Evolutionary conservation across 441 rosid genomes (phyloP).

Genomic region (Populus hybrid): DNA sequence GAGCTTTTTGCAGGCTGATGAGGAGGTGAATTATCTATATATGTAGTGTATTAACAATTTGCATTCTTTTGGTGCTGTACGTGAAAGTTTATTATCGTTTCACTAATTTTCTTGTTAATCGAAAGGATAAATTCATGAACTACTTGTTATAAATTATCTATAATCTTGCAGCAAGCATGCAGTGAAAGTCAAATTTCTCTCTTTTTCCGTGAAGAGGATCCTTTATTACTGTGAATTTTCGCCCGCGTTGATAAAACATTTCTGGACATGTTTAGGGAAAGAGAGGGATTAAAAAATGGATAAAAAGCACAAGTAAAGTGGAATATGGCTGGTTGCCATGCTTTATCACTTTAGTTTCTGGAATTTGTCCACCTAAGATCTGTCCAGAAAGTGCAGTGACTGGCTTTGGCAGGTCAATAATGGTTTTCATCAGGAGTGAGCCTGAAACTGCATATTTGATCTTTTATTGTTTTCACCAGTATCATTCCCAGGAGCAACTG

Average conservation of each 20-base stretch:
- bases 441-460: background rate
- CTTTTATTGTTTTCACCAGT: background rate
- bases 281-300: background rate
- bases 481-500: background rate
- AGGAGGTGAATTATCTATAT: constrained; percentile 54
- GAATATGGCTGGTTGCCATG: background rate
- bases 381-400: background rate
- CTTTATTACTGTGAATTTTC: too few relatives aligned
- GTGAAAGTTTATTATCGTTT: background rate
- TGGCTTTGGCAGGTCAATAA: background rate
- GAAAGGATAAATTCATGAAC: too few relatives aligned
- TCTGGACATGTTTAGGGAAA: background rate
- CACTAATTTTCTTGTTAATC: too few relatives aligned
- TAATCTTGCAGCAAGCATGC: too few relatives aligned
- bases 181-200: background rate
- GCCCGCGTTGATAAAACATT: too few relatives aligned
- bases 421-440: background rate
- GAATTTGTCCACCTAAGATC: background rate
- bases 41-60: background rate
- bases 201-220: background rate
- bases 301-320: background rate
- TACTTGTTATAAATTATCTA: too few relatives aligned
- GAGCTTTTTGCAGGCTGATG: constrained; percentile 95
- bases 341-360: background rate
- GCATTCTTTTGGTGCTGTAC: constrained; percentile 5